phyloP scores from a whole-genome alignment of 2,329 filamentous ascomycete species.

The Cytospora chrysosperma region DNA sequence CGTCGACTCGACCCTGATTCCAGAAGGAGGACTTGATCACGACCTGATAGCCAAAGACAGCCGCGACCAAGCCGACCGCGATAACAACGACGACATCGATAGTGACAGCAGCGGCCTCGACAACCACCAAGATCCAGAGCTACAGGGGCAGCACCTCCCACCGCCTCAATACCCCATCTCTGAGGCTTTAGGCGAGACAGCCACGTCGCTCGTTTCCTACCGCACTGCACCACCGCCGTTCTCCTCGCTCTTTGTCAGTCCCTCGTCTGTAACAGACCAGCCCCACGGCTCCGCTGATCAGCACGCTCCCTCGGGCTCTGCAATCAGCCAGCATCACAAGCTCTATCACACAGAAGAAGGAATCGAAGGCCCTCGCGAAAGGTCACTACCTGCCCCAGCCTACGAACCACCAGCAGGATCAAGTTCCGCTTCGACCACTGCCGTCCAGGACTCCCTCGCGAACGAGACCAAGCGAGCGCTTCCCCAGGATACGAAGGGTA shows the following conservation, averaged over 20 bases:
- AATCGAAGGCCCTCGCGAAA: constrained; percentile 31
- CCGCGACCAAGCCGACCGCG: constrained; percentile 26
- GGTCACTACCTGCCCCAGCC: constrained; percentile 47
- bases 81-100: constrained; percentile 27
- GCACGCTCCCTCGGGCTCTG: constrained; percentile 39
- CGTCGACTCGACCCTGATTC: constrained; percentile 34
- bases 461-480: constrained; percentile 79
- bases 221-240: constrained; percentile 55
- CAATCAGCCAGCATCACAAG: constrained; percentile 30
- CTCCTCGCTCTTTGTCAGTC: constrained; percentile 56
- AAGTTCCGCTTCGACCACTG: constrained; percentile 38
- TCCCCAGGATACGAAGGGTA: constrained; percentile 73
- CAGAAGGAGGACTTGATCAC: constrained; percentile 27
- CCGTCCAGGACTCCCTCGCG: constrained; percentile 53
- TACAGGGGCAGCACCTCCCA: constrained; percentile 42
- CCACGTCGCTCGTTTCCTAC: constrained; percentile 32
- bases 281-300: constrained; percentile 35
- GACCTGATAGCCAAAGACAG: constrained; percentile 25
- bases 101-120: constrained; percentile 29
- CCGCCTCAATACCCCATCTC: constrained; percentile 60
- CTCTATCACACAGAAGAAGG: constrained; percentile 28
- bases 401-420: constrained; percentile 48
- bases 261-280: constrained; percentile 26
- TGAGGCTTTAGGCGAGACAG: constrained; percentile 50
- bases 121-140: constrained; percentile 8